Evolutionary conservation across 352 stramenopile genomes (phyloP), one percentile per base, ranked within the genome.

Genomic region (Phytophthora megakarya): DNA sequence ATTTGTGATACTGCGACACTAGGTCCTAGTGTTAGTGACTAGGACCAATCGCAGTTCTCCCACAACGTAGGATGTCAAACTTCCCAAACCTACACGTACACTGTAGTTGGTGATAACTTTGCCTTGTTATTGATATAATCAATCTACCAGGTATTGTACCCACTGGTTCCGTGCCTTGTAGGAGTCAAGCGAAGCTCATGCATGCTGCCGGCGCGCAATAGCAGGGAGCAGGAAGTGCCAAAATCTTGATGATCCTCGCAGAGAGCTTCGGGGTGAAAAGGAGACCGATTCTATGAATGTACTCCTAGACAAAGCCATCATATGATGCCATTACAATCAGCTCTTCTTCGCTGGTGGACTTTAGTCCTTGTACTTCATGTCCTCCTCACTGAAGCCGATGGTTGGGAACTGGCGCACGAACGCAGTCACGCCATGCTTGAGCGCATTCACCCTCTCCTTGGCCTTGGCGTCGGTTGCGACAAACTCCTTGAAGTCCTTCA

Each of bases 361-460:
- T 59, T 90, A 92, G 40, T 92, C 71, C 81, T 90, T 88, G 78
- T 95, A 95, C 72, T 88, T 88, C 87, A 95, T 95, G 65, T 97
- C 90, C n/a, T 87, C 76, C 59, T 98, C 92, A 57, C 96, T 87
- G 66, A 98, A 99, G 43, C 97, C 97, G 57, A 99, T 90, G 12
- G 94, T 98, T 8, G 97, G 96, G 82, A 99, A 99, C 51, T 90
- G 78, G 42, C 90, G 93, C 57, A 97, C 90, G 75, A 99, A 99
- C 22, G 83, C 78, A 37, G 80, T 93, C 21, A 99, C 96, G 40
- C 97, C 88, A 32, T 74, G 71, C 71, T 92, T 87, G n/a, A 98
- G 75, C 40, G 78, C 66, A 16, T 78, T 77, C 23, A 98, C 72
- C 57, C 97, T 84, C 22, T 72, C 56, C 47, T 70, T 47, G 40